Evolutionary conservation across 768 basidiomycete genomes (phyloP).

Genomic region (Tulasnella sp.): DNA sequence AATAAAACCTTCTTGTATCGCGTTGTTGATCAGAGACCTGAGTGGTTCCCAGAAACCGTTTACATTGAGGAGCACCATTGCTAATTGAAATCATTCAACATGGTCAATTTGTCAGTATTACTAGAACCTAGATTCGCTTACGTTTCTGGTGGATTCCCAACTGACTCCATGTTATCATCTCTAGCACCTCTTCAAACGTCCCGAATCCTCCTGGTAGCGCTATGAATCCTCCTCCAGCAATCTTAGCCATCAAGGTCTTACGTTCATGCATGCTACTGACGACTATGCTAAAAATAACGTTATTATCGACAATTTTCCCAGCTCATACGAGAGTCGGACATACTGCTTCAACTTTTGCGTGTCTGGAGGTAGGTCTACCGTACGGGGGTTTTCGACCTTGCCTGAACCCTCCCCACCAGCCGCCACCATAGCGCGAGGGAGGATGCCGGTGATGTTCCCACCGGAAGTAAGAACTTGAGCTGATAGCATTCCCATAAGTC

Average conservation of each 20-base stretch:
- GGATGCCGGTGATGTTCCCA: constrained; percentile 64
- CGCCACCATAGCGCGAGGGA: constrained; percentile 63
- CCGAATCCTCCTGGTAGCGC: constrained; percentile 90
- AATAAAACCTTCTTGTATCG: constrained; percentile 67
- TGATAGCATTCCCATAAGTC: constrained; percentile 81
- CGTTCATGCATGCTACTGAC: constrained; percentile 81
- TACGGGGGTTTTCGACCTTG: background rate
- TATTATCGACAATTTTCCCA: constrained; percentile 3
- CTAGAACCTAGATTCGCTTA: constrained; percentile 26
- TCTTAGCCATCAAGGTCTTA: constrained; percentile 81
- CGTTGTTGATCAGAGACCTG: constrained; percentile 56
- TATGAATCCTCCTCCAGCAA: constrained; percentile 62
- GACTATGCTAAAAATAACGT: constrained; percentile 39
- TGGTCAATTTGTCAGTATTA: background rate
- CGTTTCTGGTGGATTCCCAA: constrained; percentile 78
- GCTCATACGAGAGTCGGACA: background rate
- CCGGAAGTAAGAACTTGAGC: constrained; percentile 49
- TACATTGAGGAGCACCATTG: constrained; percentile 82
- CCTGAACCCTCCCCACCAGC: constrained; percentile 44
- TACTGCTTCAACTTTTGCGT: background rate
- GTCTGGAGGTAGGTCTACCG: background rate
- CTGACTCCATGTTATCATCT: constrained; percentile 93
- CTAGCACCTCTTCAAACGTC: constrained; percentile 91
- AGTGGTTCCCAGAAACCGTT: constrained; percentile 73
- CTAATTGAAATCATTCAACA: constrained; percentile 29